A percentile compares a stretch with the other conserved stretches of the same genome.
These are phyloP conservation scores for Delitschia confertaspora DNA, from an alignment of 495 filamentous ascomycete genomes.

Conservation along the genomic window DNA sequence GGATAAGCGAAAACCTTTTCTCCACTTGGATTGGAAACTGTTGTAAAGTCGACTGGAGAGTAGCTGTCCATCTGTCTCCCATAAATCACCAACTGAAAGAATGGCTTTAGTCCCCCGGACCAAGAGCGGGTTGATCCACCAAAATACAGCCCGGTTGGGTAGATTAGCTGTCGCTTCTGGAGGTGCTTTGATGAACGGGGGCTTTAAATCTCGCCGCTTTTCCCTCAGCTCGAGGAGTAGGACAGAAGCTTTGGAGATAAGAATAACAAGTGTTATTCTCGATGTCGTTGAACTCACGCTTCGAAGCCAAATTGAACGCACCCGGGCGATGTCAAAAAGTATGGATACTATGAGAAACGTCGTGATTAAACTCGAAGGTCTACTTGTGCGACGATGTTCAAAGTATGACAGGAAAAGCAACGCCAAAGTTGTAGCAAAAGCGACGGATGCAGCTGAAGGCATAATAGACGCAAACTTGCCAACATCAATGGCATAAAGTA, in stretches of 20 bases:
- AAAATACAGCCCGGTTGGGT: constrained; percentile 45
- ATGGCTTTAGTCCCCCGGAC: not conserved
- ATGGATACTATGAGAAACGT: constrained; percentile 50
- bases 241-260: constrained; percentile 33
- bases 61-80: no score
- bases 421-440: constrained; percentile 35
- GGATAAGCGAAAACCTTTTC: no score
- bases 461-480: constrained; percentile 40
- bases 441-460: constrained; percentile 40
- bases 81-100: constrained; percentile 7
- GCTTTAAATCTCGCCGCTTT: constrained; percentile 43
- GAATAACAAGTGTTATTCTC: constrained; percentile 40
- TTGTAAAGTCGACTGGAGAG: no score
- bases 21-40: no score
- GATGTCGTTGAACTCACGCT: constrained; percentile 19
- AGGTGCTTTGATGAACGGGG: constrained; percentile 37
- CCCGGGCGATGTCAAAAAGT: constrained; percentile 48
- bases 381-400: constrained; percentile 47
- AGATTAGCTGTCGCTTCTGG: constrained; percentile 52
- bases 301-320: constrained; percentile 52
- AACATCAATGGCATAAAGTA: constrained; percentile 8
- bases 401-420: constrained; percentile 43
- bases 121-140: constrained; percentile 51
- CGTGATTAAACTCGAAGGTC: constrained; percentile 51
- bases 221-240: constrained; percentile 46